Evolutionary conservation across 1,139 yeast genomes (phyloP), one percentile per base, ranked within the genome.

Genomic region (Protomyces lactucae-debilis): DNA sequence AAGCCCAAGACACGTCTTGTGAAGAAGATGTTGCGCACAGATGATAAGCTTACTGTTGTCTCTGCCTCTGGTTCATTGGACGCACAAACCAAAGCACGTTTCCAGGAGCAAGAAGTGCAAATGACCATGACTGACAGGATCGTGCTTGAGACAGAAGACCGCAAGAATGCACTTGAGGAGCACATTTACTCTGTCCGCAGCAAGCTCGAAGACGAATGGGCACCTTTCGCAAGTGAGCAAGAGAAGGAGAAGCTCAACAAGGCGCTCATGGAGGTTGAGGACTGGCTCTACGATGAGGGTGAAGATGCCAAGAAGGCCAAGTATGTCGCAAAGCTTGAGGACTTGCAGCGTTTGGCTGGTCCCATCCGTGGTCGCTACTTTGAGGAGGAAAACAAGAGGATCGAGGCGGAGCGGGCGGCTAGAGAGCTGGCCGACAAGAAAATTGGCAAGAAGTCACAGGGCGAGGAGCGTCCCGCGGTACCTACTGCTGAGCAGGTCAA

Each of bases 101-200:
- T 81, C 72, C 81, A 88, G 69, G 98, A 93, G 82, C 80, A 81
- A 77, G 99, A 93, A 82, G 84, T 85, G 74, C 82, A 88, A 76
- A 80, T 93, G 86, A 82, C 84, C 70, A 84, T 90, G 76, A 92
- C 87, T 76, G 99, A 95, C 80, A 93, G 91, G 82, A 85, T 93
- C 73, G 97, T 93, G 71, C 96, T 96, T 72, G 98, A 93, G 81
- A 95, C 99, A 71, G 99, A 93, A 82, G 98, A 93, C 81, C 90
- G 92, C 79, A 93, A 93, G 88, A 93, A 93, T 77, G 95, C 97
- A 71, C 84, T 95, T 70, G 99, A 93, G 82, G 99, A 93, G 82
- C 93, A 93, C 84, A 93, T 95, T 74, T 93, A 93, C 81, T 96
- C 90, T 73, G 85, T 93, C 78, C 89, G 99, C 82, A 96, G 96